Percentiles rank a stretch among this genome's conserved stretches.
These are phyloP conservation scores for Amauroascus verrucosus DNA, from an alignment of 2,329 filamentous ascomycete genomes.

Conservation along the genomic window DNA sequence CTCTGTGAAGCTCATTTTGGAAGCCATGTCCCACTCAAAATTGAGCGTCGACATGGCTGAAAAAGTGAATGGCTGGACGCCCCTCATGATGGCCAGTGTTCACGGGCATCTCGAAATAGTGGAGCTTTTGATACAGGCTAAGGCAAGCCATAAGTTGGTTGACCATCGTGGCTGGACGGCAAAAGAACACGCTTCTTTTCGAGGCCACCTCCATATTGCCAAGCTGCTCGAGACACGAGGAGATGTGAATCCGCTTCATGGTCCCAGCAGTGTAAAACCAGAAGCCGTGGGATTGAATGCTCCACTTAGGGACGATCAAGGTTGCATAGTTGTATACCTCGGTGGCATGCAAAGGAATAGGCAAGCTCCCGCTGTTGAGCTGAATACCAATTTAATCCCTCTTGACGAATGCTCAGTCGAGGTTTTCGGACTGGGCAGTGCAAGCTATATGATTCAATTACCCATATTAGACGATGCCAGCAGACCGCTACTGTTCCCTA, in stretches of 20 bases:
- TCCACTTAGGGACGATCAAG: neutral
- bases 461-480: slow-evolving; percentile 22
- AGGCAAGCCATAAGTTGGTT: slow-evolving; percentile 17
- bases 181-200: slow-evolving; percentile 28
- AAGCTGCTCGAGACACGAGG: slow-evolving; percentile 12
- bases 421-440: slow-evolving; percentile 3
- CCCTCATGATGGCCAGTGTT: slow-evolving; percentile 25
- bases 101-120: slow-evolving; percentile 22
- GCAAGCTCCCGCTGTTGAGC: slow-evolving; percentile 10
- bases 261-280: neutral
- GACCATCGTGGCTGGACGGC: slow-evolving; percentile 29
- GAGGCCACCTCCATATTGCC: slow-evolving; percentile 26
- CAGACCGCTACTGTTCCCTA: slow-evolving; percentile 19
- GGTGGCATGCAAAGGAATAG: slow-evolving; percentile 17
- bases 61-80: slow-evolving; percentile 25
- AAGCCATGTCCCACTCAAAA: neutral
- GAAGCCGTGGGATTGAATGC: neutral
- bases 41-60: slow-evolving; percentile 18
- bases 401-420: slow-evolving; percentile 13
- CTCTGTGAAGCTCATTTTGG: slow-evolving; percentile 16
- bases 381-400: slow-evolving; percentile 4
- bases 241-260: neutral
- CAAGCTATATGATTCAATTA: slow-evolving; percentile 15
- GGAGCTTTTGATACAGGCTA: slow-evolving; percentile 22
- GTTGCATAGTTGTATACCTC: slow-evolving; percentile 17